These are phyloP conservation scores for Candida odintsovae DNA, from an alignment of 805 yeast species.

Conservation along the genomic window DNA sequence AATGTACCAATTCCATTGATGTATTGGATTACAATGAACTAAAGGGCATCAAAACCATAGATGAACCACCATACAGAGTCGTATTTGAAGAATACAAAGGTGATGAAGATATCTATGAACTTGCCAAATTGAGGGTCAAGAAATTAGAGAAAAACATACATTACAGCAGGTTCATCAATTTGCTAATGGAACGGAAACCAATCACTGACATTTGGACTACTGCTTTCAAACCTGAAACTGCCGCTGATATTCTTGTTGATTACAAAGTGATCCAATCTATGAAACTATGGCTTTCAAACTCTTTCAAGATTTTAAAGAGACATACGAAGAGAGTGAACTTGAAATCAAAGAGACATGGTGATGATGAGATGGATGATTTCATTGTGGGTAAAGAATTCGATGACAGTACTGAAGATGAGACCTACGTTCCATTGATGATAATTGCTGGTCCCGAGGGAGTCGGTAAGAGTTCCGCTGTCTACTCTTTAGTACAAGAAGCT, in stretches of 20 bases:
- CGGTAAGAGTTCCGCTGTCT: constrained; percentile 73
- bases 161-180: constrained; percentile 3
- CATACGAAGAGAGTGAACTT: constrained; percentile 29
- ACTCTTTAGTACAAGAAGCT: constrained; percentile 57
- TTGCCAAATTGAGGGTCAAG: neutral
- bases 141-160: neutral
- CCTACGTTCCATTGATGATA: constrained; percentile 57
- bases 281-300: constrained; percentile 26
- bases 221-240: constrained; percentile 24
- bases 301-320: constrained; percentile 29
- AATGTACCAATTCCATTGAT: neutral
- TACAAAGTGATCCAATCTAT: constrained; percentile 16
- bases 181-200: neutral
- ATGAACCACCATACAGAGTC: neutral
- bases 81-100: neutral
- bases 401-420: constrained; percentile 22
- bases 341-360: constrained; percentile 18
- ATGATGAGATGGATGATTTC: constrained; percentile 28
- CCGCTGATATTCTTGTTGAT: constrained; percentile 27
- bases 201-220: constrained; percentile 23
- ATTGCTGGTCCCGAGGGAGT: constrained; percentile 66
- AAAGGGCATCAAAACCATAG: neutral
- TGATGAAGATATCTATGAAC: neutral
- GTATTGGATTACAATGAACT: neutral
- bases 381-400: constrained; percentile 27